phyloP scores from a whole-genome alignment of 495 filamentous ascomycete genomes.

The Aspergillus bridgeri region DNA sequence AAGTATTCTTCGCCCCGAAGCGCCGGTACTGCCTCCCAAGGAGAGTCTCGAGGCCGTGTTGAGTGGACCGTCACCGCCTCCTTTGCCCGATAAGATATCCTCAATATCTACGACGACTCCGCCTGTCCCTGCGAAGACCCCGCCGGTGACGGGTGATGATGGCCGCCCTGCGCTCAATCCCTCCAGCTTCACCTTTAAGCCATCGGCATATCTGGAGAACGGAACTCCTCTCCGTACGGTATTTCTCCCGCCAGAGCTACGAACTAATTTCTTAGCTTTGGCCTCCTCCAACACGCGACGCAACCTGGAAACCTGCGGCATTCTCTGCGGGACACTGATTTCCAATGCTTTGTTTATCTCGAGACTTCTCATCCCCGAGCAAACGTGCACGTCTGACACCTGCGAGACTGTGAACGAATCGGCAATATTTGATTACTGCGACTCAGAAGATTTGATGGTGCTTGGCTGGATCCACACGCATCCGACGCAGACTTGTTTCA shows the following conservation, averaged over 20 bases:
- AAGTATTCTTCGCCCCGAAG: constrained; percentile 29
- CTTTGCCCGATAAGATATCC: constrained; percentile 31
- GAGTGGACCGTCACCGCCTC: constrained; percentile 24
- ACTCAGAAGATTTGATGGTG: constrained; percentile 78
- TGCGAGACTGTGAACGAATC: constrained; percentile 88
- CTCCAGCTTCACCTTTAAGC: constrained; percentile 72
- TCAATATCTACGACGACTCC: constrained; percentile 16
- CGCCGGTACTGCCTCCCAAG: constrained; percentile 52
- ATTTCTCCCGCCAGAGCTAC: constrained; percentile 76
- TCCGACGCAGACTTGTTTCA: constrained; percentile 94
- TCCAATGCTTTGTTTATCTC: constrained; percentile 92
- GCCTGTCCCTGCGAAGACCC: constrained; percentile 27
- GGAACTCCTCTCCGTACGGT: constrained; percentile 80
- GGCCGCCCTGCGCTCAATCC: constrained; percentile 38
- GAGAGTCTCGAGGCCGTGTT: constrained; percentile 24
- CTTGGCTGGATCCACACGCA: constrained; percentile 99
- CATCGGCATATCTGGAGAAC: constrained; percentile 83
- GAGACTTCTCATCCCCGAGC: constrained; percentile 84
- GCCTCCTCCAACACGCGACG: constrained; percentile 70
- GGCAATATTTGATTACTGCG: constrained; percentile 81
- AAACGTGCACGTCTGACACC: constrained; percentile 83
- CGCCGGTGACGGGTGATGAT: constrained; percentile 18
- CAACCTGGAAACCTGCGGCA: constrained; percentile 91
- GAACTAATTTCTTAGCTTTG: constrained; percentile 63
- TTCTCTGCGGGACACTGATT: constrained; percentile 85